Percentiles rank a stretch among this genome's conserved stretches.
These are phyloP conservation scores for Blastomyces gilchristii DNA, from an alignment of 2,329 filamentous ascomycete species.

Conservation along the genomic window DNA sequence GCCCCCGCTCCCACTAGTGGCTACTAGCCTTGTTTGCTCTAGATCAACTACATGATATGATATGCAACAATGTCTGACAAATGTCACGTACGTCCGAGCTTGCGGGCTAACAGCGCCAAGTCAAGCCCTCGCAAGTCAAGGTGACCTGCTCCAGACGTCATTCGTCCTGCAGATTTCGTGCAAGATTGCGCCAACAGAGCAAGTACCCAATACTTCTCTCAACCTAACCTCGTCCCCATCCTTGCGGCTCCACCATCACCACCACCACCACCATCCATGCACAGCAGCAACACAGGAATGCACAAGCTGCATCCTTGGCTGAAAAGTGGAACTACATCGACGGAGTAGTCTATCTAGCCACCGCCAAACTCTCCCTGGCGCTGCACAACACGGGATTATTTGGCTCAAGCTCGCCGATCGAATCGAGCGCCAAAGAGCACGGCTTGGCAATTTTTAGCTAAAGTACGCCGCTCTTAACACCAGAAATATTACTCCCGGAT, in stretches of 20 bases:
- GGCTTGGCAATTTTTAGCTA: constrained; percentile 11
- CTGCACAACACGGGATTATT: constrained; percentile 10
- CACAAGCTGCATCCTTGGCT: constrained; percentile 16
- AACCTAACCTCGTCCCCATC: background rate
- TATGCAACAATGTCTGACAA: background rate
- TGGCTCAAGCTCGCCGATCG: constrained; percentile 8
- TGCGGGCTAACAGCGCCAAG: background rate
- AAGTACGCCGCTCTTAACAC: too few species aligned
- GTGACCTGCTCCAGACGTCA: background rate
- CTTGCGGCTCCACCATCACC: background rate
- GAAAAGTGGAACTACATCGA: background rate
- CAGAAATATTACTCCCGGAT: too few species aligned
- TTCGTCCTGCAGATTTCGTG: background rate
- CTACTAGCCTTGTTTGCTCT: too few species aligned
- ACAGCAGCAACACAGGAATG: background rate
- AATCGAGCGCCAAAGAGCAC: constrained; percentile 15
- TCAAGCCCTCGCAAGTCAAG: background rate
- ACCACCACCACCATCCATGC: background rate
- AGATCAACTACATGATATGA: too few species aligned
- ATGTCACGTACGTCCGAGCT: constrained; percentile 1
- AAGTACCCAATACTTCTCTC: constrained; percentile 4
- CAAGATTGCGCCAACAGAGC: background rate
- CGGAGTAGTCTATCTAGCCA: too few species aligned
- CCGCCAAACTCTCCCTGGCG: background rate
- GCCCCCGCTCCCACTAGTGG: background rate